Conservation (phyloP, 2,329 filamentous ascomycete species). For the Talaromyces funiculosus region DNA sequence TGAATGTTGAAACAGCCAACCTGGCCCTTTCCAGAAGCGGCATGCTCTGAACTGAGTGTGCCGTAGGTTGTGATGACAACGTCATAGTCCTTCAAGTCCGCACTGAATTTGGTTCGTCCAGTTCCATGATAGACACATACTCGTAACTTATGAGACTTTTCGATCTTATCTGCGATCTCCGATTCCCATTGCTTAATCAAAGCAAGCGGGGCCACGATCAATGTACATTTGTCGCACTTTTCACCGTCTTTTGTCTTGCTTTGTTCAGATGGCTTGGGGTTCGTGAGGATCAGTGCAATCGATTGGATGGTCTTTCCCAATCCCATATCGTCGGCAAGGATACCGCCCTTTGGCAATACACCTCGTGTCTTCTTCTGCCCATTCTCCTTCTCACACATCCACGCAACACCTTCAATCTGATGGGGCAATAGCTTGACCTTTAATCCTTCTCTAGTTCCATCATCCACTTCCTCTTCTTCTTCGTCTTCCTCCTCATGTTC, state of each 20-base stretch:
- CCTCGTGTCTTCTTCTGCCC: slow-evolving; percentile 75
- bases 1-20: slow-evolving; percentile 83
- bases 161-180: slow-evolving; percentile 80
- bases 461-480: slow-evolving; percentile 47
- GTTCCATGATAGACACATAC: slow-evolving; percentile 90
- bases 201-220: slow-evolving; percentile 88
- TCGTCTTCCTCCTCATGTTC: slow-evolving; percentile 31
- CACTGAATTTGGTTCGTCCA: slow-evolving; percentile 70
- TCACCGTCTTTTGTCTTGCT: slow-evolving; percentile 36
- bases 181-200: slow-evolving; percentile 96
- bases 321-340: slow-evolving; percentile 93
- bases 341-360: slow-evolving; percentile 80
- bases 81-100: slow-evolving; percentile 77
- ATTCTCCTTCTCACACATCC: slow-evolving; percentile 92
- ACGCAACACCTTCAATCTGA: slow-evolving; percentile 86
- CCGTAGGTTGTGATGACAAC: slow-evolving; percentile 97
- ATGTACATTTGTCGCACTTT: slow-evolving; percentile 59
- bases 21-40: slow-evolving; percentile 51
- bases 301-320: slow-evolving; percentile 95
- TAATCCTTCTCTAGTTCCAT: slow-evolving; percentile 69
- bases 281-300: slow-evolving; percentile 78
- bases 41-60: slow-evolving; percentile 86
- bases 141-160: slow-evolving; percentile 61
- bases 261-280: slow-evolving; percentile 60
- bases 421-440: slow-evolving; percentile 86